Conservation (phyloP, 148 eudicot species). For the Tetragonia tetragonoides region DNA sequence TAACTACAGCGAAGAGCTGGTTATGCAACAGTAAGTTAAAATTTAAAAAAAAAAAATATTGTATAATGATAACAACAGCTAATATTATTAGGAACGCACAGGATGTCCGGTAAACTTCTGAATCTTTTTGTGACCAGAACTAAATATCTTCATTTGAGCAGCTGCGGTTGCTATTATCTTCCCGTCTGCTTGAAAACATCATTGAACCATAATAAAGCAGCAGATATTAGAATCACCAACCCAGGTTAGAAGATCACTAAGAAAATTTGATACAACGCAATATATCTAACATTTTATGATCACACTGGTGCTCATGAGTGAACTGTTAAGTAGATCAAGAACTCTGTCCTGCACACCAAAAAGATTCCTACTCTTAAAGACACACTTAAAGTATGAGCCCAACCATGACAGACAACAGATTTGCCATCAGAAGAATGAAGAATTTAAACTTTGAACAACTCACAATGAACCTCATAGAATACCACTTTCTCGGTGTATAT, state of each 20-base stretch:
- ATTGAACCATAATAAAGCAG: constrained; percentile 8
- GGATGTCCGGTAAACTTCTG: constrained; percentile 98
- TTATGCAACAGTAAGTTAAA: neutral
- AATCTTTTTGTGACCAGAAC: constrained; percentile 62
- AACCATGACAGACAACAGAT: neutral
- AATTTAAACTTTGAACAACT: too few relatives aligned
- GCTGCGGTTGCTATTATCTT: constrained; percentile 80
- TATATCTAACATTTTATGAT: neutral
- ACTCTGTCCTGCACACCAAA: neutral
- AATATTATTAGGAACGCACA: constrained; percentile 41
- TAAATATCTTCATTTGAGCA: constrained; percentile 77
- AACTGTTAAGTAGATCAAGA: neutral
- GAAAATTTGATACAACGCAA: neutral
- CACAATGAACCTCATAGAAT: too few relatives aligned
- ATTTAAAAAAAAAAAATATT: neutral
- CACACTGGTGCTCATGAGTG: neutral
- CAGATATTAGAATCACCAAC: neutral
- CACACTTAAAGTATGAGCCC: neutral
- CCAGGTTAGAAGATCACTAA: neutral
- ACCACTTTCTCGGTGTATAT: too few relatives aligned
- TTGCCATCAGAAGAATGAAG: too few relatives aligned
- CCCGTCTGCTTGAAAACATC: constrained; percentile 56
- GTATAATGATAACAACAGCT: neutral
- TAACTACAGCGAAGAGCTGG: neutral
- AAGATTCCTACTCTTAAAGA: neutral